These are phyloP conservation scores for Moricandia arvensis DNA, from an alignment of 345 rosid species.

Conservation along the genomic window DNA sequence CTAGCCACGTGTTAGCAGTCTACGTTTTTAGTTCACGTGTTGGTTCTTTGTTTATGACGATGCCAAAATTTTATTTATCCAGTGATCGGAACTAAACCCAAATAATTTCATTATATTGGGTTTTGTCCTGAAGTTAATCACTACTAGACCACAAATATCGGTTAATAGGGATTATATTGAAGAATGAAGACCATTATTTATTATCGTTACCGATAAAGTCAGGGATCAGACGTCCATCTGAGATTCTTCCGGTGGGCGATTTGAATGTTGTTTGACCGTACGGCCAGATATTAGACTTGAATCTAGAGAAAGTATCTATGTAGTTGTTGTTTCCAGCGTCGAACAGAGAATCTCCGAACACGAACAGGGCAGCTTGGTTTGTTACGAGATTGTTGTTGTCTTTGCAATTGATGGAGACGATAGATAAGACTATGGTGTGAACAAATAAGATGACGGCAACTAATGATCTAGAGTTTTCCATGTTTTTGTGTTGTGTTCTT, in stretches of 20 bases:
- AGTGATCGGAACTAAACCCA: no score
- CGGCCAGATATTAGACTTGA: conserved; percentile 37
- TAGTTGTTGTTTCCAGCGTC: conserved; percentile 50
- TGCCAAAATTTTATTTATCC: no score
- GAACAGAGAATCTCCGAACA: conserved; percentile 51
- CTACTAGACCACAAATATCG: no score
- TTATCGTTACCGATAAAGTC: conserved; percentile 45
- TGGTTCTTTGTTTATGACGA: no score
- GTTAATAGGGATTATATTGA: no score
- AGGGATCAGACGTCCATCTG: conserved; percentile 44
- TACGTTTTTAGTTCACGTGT: no score
- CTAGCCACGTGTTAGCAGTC: no score
- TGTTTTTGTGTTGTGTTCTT: conserved; percentile 7
- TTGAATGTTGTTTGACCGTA: conserved; percentile 45
- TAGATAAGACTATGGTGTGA: background rate
- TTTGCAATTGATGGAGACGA: conserved; percentile 3
- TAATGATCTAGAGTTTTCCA: background rate
- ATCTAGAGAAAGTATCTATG: conserved; percentile 31
- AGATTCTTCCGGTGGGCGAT: conserved; percentile 44
- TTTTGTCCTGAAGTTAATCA: no score
- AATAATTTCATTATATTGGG: no score
- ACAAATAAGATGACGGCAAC: background rate
- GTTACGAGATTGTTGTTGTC: conserved; percentile 9
- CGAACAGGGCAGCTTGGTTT: conserved; percentile 38
- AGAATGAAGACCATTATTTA: background rate